phyloP scores from a whole-genome alignment of 257 asterid genomes.

The Rauvolfia tetraphylla region DNA sequence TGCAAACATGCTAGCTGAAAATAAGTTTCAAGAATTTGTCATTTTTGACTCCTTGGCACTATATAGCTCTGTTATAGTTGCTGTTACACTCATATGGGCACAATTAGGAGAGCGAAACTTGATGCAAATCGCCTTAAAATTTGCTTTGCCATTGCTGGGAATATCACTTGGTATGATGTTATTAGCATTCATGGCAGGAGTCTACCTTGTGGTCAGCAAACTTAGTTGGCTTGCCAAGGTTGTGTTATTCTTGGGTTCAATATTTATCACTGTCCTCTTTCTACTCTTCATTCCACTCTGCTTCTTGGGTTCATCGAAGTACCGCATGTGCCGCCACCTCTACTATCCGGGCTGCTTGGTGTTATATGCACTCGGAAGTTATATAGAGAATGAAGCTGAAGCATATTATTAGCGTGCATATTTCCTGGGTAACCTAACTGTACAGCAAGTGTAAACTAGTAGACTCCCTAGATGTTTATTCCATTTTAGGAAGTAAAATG shows the following conservation, averaged over 20 bases:
- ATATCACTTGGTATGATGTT: conserved; percentile 46
- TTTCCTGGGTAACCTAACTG: neutral
- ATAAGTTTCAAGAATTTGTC: conserved; percentile 40
- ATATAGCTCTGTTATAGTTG: conserved; percentile 42
- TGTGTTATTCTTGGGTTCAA: conserved; percentile 35
- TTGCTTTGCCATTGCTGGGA: conserved; percentile 40
- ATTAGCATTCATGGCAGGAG: conserved; percentile 42
- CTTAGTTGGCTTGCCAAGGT: conserved; percentile 47
- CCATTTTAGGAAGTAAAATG: neutral
- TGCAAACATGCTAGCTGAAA: conserved; percentile 40
- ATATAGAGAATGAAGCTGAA: conserved; percentile 17
- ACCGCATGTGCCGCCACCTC: conserved; percentile 19
- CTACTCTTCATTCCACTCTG: conserved; percentile 20
- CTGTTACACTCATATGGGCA: conserved; percentile 48
- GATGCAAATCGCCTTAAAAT: conserved; percentile 31
- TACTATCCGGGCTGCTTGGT: conserved; percentile 41
- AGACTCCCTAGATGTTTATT: neutral
- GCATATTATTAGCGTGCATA: neutral
- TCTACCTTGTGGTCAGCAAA: conserved; percentile 40
- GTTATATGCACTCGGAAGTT: conserved; percentile 35
- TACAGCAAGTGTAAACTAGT: neutral
- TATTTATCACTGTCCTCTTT: conserved; percentile 15
- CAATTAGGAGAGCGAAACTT: conserved; percentile 43
- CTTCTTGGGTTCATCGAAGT: conserved; percentile 11
- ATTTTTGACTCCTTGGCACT: conserved; percentile 48